A percentile compares a stretch with the other conserved stretches of the same genome.
phyloP scores from a whole-genome alignment of 2,329 filamentous ascomycete species.

The Calonectria leucothoes region DNA sequence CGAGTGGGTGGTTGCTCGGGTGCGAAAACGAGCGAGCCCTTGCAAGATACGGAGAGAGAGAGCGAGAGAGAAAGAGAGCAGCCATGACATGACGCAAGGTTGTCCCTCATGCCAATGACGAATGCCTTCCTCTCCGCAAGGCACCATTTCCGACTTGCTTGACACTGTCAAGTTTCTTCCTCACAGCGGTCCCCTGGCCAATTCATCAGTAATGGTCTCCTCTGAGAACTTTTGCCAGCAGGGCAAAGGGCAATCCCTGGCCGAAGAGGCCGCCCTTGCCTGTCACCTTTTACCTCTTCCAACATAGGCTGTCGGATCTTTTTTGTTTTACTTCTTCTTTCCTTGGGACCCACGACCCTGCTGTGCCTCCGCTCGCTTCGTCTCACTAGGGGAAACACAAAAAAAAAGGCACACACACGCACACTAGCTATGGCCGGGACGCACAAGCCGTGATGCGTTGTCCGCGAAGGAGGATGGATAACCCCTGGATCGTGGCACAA shows the following conservation, averaged over 20 bases:
- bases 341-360: background rate
- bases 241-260: background rate
- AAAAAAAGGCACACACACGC: background rate
- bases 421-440: background rate
- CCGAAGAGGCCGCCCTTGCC: background rate
- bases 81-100: no score
- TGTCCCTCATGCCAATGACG: background rate
- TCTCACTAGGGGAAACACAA: background rate
- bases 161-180: background rate
- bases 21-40: background rate
- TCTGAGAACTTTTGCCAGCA: background rate
- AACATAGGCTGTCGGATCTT: constrained; percentile 4
- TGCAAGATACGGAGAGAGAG: background rate
- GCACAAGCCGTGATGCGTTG: background rate
- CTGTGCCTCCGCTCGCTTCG: background rate
- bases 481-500: background rate
- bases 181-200: constrained; percentile 8
- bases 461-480: background rate
- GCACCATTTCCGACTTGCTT: background rate
- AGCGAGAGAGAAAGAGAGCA: no score
- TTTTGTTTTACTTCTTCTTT: background rate
- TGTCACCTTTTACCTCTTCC: background rate
- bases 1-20: background rate
- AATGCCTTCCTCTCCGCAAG: background rate
- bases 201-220: constrained; percentile 13